Percentiles rank a stretch among this genome's conserved stretches.
phyloP scores from a whole-genome alignment of 2,329 filamentous ascomycete genomes.

The Botrytis aclada region DNA sequence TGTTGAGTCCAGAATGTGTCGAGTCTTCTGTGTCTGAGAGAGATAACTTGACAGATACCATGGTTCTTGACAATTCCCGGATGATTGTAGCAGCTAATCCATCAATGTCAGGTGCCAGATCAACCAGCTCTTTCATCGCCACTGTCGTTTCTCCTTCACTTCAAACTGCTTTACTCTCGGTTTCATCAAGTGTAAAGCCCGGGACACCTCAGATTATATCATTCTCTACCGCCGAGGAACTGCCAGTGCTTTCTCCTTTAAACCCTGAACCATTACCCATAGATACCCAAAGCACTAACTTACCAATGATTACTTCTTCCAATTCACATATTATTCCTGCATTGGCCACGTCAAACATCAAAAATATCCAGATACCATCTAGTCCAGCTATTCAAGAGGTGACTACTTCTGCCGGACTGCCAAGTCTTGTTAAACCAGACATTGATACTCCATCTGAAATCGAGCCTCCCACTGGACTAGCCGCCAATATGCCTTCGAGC shows the following conservation, averaged over 20 bases:
- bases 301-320: background rate
- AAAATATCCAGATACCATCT: background rate
- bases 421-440: fast-evolving
- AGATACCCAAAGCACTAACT: background rate
- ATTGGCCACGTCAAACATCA: background rate
- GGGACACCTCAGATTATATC: background rate
- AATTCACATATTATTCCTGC: no score
- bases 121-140: no score
- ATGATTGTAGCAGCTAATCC: no score
- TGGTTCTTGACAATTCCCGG: background rate
- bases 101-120: no score
- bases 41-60: background rate
- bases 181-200: background rate
- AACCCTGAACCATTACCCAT: background rate
- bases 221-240: background rate
- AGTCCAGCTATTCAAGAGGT: background rate
- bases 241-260: background rate
- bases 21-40: background rate
- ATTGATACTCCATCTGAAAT: background rate
- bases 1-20: no score
- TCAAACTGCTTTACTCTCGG: no score
- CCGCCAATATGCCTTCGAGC: no score
- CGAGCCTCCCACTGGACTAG: background rate
- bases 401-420: no score
- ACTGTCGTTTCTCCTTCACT: background rate